Conservation (phyloP, 768 basidiomycete species). For the Boletus sp. region DNA sequence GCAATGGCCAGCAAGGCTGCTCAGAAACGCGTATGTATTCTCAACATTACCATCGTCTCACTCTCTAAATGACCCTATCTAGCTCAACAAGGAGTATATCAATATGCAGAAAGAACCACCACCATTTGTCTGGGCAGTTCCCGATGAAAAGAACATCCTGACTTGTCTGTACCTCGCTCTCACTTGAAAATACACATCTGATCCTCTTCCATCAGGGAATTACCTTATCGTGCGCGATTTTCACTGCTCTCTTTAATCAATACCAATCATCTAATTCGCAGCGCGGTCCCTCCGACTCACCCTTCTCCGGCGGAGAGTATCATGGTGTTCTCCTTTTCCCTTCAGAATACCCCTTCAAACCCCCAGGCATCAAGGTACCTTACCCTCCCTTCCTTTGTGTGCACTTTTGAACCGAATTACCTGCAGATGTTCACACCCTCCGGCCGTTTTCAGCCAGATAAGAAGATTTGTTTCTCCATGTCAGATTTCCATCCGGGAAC, state of each 20-base stretch:
- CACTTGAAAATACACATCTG: constrained; percentile 3
- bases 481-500: constrained; percentile 91
- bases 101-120: constrained; percentile 92
- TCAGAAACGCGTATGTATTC: constrained; percentile 68
- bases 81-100: constrained; percentile 88
- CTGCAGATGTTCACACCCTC: constrained; percentile 86
- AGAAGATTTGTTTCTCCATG: constrained; percentile 98
- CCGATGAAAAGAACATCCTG: constrained; percentile 97
- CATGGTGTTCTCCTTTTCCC: constrained; percentile 92
- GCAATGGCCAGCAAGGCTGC: constrained; percentile 84
- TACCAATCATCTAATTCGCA: constrained; percentile 31
- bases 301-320: constrained; percentile 90
- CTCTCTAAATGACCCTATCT: constrained; percentile 7
- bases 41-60: constrained; percentile 7
- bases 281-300: constrained; percentile 93
- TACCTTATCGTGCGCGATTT: constrained; percentile 76
- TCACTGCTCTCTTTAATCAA: neutral
- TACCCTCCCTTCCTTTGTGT: neutral
- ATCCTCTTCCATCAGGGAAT: constrained; percentile 65
- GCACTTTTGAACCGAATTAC: constrained; percentile 5
- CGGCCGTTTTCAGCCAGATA: constrained; percentile 86
- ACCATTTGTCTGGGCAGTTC: constrained; percentile 92
- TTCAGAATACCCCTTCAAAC: constrained; percentile 94
- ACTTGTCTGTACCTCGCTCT: constrained; percentile 62
- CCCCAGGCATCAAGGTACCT: constrained; percentile 90